phyloP scores from a whole-genome alignment of 2,329 filamentous ascomycete species.

The Claviceps sp. region DNA sequence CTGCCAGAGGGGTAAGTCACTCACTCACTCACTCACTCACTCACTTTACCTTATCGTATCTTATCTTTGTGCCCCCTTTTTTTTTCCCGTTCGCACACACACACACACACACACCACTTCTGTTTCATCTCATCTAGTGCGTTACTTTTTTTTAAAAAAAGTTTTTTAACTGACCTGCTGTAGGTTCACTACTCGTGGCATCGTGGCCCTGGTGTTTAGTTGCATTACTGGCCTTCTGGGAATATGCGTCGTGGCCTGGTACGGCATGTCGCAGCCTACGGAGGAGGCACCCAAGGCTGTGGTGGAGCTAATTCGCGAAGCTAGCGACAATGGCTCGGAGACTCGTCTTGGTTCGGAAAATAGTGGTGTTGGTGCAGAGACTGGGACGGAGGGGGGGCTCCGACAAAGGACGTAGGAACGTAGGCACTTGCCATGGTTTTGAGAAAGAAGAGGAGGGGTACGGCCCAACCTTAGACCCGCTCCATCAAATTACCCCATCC shows the following conservation, averaged over 20 bases:
- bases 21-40: too few relatives aligned
- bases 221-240: conserved; percentile 55
- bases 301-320: conserved; percentile 5
- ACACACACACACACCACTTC: too few relatives aligned
- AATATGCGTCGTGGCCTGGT: conserved; percentile 52
- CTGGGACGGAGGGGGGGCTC: neutral
- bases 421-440: neutral
- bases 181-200: conserved; percentile 57
- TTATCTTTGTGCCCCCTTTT: neutral
- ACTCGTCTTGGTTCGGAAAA: neutral
- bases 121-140: too few relatives aligned
- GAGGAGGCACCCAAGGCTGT: conserved; percentile 6
- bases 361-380: neutral
- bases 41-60: too few relatives aligned
- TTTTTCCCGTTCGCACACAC: too few relatives aligned
- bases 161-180: neutral
- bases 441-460: neutral
- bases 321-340: neutral
- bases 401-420: neutral
- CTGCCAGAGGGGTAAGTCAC: conserved; percentile 46
- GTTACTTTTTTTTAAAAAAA: neutral
- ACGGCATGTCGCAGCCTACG: conserved; percentile 29
- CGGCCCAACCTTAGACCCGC: too few relatives aligned
- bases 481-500: too few relatives aligned
- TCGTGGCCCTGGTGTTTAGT: conserved; percentile 63